phyloP scores from a whole-genome alignment of 1,284 basidiomycete species.

The Trametes sp. region DNA sequence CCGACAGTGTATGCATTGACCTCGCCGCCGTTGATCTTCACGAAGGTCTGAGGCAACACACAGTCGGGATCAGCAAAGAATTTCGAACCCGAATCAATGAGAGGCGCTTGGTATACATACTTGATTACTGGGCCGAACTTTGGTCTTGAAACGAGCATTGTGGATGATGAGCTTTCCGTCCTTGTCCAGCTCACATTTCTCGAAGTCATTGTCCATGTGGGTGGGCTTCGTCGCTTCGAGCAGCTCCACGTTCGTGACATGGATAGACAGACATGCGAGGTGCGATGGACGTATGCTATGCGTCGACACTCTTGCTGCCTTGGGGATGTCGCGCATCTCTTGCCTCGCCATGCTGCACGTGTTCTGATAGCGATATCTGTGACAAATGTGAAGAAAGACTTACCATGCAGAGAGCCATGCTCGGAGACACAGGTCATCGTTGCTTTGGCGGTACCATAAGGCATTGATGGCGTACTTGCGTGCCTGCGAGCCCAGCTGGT shows the following conservation, averaged over 20 bases:
- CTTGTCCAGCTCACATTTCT: constrained; percentile 1
- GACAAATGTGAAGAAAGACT: neutral
- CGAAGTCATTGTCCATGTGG: constrained; percentile 38
- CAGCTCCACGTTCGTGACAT: constrained; percentile 31
- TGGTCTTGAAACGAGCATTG: constrained; percentile 35
- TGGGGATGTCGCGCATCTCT: neutral
- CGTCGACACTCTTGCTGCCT: constrained; percentile 8
- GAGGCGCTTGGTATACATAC: constrained; percentile 16
- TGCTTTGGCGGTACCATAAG: constrained; percentile 13
- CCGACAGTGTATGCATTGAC: neutral
- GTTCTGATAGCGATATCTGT: neutral
- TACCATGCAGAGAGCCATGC: constrained; percentile 16
- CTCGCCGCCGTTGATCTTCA: constrained; percentile 18
- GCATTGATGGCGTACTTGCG: constrained; percentile 10
- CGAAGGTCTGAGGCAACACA: constrained; percentile 4
- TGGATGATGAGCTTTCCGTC: constrained; percentile 21
- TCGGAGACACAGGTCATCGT: constrained; percentile 19
- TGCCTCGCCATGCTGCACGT: neutral
- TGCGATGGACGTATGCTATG: constrained; percentile 10
- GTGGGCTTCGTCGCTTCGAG: constrained; percentile 37
- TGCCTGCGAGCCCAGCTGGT: neutral
- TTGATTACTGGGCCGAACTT: constrained; percentile 29
- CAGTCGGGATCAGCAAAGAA: neutral
- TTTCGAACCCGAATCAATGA: too few relatives aligned
- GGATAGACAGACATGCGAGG: constrained; percentile 29